Conservation (phyloP, 306 rosid genomes). For the Begonia loranthoides region DNA sequence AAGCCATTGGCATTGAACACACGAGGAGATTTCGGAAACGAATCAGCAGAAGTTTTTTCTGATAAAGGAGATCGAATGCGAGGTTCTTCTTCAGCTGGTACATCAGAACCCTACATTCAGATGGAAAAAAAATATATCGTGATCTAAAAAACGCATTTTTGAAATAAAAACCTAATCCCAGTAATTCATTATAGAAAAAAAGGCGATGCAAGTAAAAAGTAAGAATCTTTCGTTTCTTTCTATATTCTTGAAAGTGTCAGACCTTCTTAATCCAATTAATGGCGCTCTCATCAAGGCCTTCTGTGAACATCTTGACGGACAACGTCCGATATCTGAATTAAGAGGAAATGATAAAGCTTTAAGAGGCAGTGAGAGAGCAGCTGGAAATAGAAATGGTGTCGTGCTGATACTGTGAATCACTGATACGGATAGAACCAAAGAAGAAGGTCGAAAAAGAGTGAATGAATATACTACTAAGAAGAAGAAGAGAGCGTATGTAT, state of each 20-base stretch:
- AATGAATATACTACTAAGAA: neutral
- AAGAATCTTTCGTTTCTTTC: neutral
- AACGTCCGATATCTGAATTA: neutral
- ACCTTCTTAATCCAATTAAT: constrained; percentile 88
- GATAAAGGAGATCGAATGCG: constrained; percentile 46
- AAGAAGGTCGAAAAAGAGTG: constrained; percentile 2
- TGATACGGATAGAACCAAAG: too few relatives aligned
- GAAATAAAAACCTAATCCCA: neutral
- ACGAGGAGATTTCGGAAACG: constrained; percentile 48
- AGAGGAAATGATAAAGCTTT: neutral
- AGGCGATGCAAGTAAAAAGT: too few relatives aligned
- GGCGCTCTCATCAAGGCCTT: constrained; percentile 88
- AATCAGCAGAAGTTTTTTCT: constrained; percentile 20
- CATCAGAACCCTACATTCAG: constrained; percentile 35
- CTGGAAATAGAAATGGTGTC: neutral
- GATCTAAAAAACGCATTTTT: neutral
- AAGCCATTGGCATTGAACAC: constrained; percentile 16
- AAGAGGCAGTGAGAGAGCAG: constrained; percentile 3
- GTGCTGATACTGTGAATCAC: constrained; percentile 2
- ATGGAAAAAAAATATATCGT: neutral
- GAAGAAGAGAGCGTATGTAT: constrained; percentile 17
- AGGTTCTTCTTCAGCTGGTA: constrained; percentile 18
- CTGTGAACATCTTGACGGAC: constrained; percentile 46
- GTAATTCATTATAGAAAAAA: neutral
- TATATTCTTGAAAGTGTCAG: neutral